phyloP scores from a whole-genome alignment of 2,329 filamentous ascomycete genomes.

The Aspergillus awamori region DNA sequence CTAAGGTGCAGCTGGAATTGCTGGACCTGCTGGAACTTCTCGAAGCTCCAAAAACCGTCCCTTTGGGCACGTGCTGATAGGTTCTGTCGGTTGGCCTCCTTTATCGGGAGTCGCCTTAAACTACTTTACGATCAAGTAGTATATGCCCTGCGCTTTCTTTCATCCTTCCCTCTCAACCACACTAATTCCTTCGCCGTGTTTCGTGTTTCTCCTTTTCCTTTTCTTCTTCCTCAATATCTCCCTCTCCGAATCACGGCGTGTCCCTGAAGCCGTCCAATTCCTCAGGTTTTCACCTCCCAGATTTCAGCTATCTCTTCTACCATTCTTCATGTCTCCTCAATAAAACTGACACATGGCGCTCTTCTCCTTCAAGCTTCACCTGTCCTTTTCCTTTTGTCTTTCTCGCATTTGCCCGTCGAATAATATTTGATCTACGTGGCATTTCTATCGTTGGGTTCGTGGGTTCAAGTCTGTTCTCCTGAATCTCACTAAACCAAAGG shows the following conservation, averaged over 20 bases:
- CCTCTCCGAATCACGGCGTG: background rate
- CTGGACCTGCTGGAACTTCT: constrained; percentile 1
- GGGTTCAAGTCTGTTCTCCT: background rate
- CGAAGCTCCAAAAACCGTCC: constrained; percentile 8
- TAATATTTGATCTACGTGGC: constrained; percentile 13
- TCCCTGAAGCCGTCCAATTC: background rate
- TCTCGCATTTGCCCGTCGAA: constrained; percentile 10
- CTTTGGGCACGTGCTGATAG: constrained; percentile 8
- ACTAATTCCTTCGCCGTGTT: background rate
- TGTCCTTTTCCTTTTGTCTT: constrained; percentile 16
- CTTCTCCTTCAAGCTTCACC: constrained; percentile 14
- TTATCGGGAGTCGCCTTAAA: background rate
- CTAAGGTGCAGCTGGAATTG: background rate
- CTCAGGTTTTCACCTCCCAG: constrained; percentile 17
- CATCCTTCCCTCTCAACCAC: background rate
- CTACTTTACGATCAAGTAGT: background rate
- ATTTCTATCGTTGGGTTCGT: background rate
- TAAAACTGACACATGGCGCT: constrained; percentile 27
- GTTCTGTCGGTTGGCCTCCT: constrained; percentile 5
- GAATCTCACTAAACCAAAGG: background rate
- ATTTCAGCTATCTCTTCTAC: constrained; percentile 4
- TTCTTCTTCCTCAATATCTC: background rate
- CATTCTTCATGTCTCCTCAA: constrained; percentile 9
- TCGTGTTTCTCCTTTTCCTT: background rate
- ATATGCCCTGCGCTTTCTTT: background rate